Evolutionary conservation across 495 filamentous ascomycete species (phyloP).

Genomic region (Cercophora samala): DNA sequence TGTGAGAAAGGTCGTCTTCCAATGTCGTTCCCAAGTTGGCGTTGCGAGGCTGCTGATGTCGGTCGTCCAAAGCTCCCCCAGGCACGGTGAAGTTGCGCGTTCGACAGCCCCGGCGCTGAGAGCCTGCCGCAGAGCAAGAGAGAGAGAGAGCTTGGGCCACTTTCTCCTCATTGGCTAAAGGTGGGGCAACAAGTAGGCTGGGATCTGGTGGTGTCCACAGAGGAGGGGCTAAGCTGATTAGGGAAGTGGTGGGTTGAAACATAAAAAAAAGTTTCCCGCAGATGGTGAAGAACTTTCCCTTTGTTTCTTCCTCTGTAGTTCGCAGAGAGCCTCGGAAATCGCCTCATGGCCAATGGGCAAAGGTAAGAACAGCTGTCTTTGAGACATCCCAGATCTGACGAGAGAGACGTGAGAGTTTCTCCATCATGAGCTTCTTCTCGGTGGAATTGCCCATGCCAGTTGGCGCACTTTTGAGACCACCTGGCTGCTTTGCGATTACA

Average conservation of each 20-base stretch:
- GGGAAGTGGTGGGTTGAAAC: constrained; percentile 12
- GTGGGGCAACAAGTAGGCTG: not conserved
- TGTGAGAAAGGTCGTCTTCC: constrained; percentile 7
- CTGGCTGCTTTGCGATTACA: not conserved
- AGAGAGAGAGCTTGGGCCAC: constrained; percentile 32
- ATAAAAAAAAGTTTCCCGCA: not conserved
- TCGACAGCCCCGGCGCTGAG: constrained; percentile 18
- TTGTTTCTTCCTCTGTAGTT: not conserved
- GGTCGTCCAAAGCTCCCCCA: constrained; percentile 24
- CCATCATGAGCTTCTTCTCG: not conserved
- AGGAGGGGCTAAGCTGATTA: constrained; percentile 1
- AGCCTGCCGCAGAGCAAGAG: constrained; percentile 2
- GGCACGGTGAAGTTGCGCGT: constrained; percentile 39
- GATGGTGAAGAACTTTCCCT: not conserved
- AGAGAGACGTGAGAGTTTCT: constrained; percentile 1
- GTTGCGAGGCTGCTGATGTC: constrained; percentile 16
- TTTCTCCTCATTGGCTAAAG: constrained; percentile 16
- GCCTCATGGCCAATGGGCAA: constrained; percentile 3
- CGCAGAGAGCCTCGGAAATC: not conserved
- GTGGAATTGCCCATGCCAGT: constrained; percentile 16
- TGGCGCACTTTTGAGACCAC: constrained; percentile 20
- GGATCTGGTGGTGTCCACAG: not conserved
- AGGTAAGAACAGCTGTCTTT: constrained; percentile 7
- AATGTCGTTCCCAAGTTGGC: not conserved
- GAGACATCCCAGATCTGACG: not conserved